phyloP scores from a whole-genome alignment of 169 alveolate species.

The Cryptosporidium tyzzeri region DNA sequence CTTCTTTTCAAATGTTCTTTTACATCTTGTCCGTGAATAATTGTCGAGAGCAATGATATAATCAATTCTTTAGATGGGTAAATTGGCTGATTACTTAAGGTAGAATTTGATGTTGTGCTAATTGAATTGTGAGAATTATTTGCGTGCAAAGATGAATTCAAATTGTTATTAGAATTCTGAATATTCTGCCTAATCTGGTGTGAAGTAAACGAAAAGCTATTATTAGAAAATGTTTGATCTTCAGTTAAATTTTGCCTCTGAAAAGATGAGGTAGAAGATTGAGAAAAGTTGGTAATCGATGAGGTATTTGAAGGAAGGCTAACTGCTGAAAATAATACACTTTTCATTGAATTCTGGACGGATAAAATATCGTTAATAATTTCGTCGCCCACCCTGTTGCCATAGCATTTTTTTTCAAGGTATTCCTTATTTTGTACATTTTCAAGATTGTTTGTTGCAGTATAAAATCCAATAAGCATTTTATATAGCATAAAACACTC shows the following conservation, averaged over 20 bases:
- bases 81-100: slow-evolving; percentile 13
- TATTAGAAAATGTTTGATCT: slow-evolving; percentile 23
- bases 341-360: slow-evolving; percentile 32
- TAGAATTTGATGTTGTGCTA: neutral
- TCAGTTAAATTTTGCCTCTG: slow-evolving; percentile 24
- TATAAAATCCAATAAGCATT: slow-evolving; percentile 71
- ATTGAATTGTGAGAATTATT: neutral
- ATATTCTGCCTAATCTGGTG: neutral
- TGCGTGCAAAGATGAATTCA: neutral
- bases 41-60: slow-evolving; percentile 28
- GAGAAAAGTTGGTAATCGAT: slow-evolving; percentile 21
- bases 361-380: slow-evolving; percentile 39
- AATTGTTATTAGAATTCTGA: neutral
- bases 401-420: neutral
- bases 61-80: slow-evolving; percentile 63
- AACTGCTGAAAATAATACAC: slow-evolving; percentile 13
- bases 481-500: slow-evolving; percentile 61
- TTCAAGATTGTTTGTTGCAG: slow-evolving; percentile 40
- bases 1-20: slow-evolving; percentile 63
- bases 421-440: neutral
- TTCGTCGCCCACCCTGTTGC: slow-evolving; percentile 21
- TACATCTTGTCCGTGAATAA: slow-evolving; percentile 49
- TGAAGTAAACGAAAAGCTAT: slow-evolving; percentile 5
- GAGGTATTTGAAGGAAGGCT: slow-evolving; percentile 19
- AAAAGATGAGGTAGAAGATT: slow-evolving; percentile 9